Evolutionary conservation across 768 basidiomycete genomes (phyloP).

Genomic region (Leucocoprinus leucothites): DNA sequence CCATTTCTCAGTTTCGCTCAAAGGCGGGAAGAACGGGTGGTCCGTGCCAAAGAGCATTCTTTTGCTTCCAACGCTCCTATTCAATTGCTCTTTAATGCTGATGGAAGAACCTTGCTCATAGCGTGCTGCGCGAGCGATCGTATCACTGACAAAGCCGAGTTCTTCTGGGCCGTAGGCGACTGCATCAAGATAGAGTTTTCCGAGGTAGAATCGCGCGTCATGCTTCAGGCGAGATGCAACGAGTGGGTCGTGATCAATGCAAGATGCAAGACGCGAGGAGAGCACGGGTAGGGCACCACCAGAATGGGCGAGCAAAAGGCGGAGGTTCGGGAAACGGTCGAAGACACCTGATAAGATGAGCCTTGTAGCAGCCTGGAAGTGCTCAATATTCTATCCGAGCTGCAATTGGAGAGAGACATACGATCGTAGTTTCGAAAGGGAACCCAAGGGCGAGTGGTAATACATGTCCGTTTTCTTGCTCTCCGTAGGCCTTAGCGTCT

Average conservation of each 20-base stretch:
- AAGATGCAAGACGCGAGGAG: constrained; percentile 81
- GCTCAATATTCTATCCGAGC: constrained; percentile 10
- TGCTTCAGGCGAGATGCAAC: constrained; percentile 73
- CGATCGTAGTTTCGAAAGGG: constrained; percentile 87
- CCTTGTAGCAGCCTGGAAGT: constrained; percentile 61
- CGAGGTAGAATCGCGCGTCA: constrained; percentile 82
- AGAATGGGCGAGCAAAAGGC: constrained; percentile 82
- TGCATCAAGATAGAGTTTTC: constrained; percentile 78
- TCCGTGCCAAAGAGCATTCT: constrained; percentile 83
- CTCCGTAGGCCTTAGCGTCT: constrained; percentile 69
- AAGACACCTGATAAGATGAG: constrained; percentile 79
- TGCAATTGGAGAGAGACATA: constrained; percentile 33
- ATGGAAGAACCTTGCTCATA: constrained; percentile 38
- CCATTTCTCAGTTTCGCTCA: constrained; percentile 69
- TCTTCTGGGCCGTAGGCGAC: constrained; percentile 90
- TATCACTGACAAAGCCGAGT: constrained; percentile 71
- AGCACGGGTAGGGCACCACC: constrained; percentile 82
- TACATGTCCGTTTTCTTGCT: constrained; percentile 80
- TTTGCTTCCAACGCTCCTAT: constrained; percentile 48
- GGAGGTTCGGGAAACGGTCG: constrained; percentile 74
- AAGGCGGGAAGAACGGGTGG: constrained; percentile 89
- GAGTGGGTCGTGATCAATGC: constrained; percentile 81
- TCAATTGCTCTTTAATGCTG: constrained; percentile 9
- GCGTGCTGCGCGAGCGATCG: constrained; percentile 55
- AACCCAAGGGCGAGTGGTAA: constrained; percentile 85